Evolutionary conservation across 768 basidiomycete genomes (phyloP).

Genomic region (Lentinula sp.): DNA sequence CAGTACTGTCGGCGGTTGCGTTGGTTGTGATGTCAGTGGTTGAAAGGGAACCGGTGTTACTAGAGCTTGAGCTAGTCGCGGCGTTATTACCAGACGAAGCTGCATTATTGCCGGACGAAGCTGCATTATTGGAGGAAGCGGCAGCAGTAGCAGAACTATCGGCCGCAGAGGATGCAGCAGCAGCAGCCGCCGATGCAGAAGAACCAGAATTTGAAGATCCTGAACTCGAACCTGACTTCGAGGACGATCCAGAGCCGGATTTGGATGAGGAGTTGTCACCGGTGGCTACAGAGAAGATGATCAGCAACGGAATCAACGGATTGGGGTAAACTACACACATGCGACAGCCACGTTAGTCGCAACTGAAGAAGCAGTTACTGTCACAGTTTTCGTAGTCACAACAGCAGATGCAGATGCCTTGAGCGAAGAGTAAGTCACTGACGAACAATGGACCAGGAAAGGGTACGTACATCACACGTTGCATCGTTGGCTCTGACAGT

Average conservation of each 20-base stretch:
- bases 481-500: neutral
- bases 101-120: neutral
- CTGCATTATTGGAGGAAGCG: neutral
- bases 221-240: neutral
- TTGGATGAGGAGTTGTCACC: neutral
- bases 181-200: neutral
- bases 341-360: neutral
- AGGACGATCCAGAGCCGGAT: neutral
- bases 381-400: neutral
- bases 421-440: neutral
- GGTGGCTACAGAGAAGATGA: neutral
- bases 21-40: neutral
- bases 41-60: neutral
- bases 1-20: neutral
- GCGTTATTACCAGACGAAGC: neutral
- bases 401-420: neutral
- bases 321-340: neutral
- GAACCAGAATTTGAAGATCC: neutral
- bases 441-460: neutral
- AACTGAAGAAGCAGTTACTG: constrained; percentile 2
- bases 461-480: neutral
- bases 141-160: neutral
- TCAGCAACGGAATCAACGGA: neutral
- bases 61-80: neutral
- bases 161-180: neutral